Evolutionary conservation across 2,329 filamentous ascomycete genomes (phyloP).

Genomic region (Fusarium solani-melongenae): DNA sequence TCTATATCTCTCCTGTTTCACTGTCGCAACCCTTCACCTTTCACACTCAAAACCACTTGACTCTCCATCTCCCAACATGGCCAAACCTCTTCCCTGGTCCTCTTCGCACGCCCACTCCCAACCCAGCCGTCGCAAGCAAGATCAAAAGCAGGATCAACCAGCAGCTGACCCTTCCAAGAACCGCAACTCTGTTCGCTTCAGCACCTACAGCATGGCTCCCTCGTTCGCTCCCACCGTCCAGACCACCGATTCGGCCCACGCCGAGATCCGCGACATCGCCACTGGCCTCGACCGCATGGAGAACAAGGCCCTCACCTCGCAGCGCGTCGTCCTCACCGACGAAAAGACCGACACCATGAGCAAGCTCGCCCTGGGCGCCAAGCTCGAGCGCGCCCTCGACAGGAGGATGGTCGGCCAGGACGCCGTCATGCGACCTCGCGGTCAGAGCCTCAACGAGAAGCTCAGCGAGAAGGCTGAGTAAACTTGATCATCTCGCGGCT

Average conservation of each 20-base stretch:
- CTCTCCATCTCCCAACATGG: conserved; percentile 26
- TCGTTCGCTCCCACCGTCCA: conserved; percentile 68
- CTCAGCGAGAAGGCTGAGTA: conserved; percentile 51
- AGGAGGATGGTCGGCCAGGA: conserved; percentile 90
- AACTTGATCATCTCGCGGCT: conserved; percentile 1
- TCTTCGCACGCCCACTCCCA: conserved; percentile 27
- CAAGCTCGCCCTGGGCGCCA: conserved; percentile 89
- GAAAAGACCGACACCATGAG: conserved; percentile 85
- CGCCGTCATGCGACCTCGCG: conserved; percentile 78
- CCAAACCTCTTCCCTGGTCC: conserved; percentile 31
- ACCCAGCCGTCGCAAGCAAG: conserved; percentile 25
- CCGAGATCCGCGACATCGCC: conserved; percentile 76
- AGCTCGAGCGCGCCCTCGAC: conserved; percentile 87
- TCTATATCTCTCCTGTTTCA: conserved; percentile 6
- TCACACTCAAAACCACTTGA: conserved; percentile 5
- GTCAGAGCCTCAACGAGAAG: conserved; percentile 50
- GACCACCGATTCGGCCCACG: conserved; percentile 65
- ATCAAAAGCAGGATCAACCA: conserved; percentile 28
- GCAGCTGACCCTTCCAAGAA: conserved; percentile 50
- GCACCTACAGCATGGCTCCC: conserved; percentile 70
- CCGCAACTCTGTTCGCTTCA: conserved; percentile 67
- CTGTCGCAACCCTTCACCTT: conserved; percentile 5
- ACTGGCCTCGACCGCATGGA: conserved; percentile 87
- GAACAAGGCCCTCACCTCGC: conserved; percentile 84
- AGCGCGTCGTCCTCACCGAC: conserved; percentile 77